phyloP scores from a whole-genome alignment of 257 asterid species.

The Thymus mandschuricus region DNA sequence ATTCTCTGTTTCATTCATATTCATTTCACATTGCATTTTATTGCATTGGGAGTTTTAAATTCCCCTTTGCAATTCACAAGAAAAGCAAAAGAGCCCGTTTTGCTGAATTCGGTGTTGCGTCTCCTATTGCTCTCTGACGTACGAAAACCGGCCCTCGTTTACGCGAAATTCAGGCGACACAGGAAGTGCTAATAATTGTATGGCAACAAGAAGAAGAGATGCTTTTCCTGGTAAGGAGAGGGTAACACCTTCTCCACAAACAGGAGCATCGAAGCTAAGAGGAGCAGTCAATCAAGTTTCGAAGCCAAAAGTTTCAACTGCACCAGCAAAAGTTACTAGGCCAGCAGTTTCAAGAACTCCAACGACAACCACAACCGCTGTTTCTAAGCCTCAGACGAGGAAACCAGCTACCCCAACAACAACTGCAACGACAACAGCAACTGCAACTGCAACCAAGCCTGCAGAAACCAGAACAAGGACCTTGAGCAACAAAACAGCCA shows the following conservation, averaged over 20 bases:
- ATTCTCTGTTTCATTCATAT: background rate
- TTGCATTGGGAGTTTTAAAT: background rate
- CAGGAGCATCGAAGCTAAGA: constrained; percentile 27
- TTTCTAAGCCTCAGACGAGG: constrained; percentile 36
- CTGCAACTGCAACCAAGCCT: constrained; percentile 22
- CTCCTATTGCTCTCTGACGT: too few relatives aligned
- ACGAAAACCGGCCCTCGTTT: too few relatives aligned
- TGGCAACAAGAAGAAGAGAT: constrained; percentile 71
- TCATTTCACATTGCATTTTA: too few relatives aligned
- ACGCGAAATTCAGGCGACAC: too few relatives aligned
- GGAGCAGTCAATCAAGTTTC: constrained; percentile 37
- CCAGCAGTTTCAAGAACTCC: constrained; percentile 40
- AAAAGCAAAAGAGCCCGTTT: too few relatives aligned
- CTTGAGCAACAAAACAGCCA: constrained; percentile 50
- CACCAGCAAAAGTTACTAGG: constrained; percentile 37
- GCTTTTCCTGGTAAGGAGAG: constrained; percentile 48
- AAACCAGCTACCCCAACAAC: constrained; percentile 40
- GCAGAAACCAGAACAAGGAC: constrained; percentile 41
- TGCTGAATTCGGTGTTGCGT: too few relatives aligned
- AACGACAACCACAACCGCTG: constrained; percentile 31
- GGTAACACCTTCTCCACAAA: constrained; percentile 41
- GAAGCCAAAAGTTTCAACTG: constrained; percentile 32
- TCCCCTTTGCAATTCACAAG: too few relatives aligned
- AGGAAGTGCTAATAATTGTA: constrained; percentile 31
- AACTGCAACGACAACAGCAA: too few relatives aligned